Evolutionary conservation across 306 rosid species (phyloP), one percentile per base, ranked within the genome.

Genomic region (Sicyos baderoa): DNA sequence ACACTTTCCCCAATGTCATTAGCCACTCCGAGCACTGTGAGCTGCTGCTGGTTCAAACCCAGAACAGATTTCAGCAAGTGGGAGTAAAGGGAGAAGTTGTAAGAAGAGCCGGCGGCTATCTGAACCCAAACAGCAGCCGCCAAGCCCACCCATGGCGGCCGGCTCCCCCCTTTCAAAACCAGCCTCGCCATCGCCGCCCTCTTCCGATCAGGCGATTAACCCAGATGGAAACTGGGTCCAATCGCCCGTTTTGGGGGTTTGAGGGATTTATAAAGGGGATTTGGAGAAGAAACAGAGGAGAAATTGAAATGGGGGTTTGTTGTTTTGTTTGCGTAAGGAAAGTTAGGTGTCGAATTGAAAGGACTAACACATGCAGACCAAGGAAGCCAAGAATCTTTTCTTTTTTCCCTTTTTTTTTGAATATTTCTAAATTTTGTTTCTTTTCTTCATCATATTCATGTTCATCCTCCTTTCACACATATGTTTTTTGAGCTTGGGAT

Each of bases 101-200:
- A 84, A 54, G 81, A 27, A 68, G 83, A 79, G 0, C 15, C 50
- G 12, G 13, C 15, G 12, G 50, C 50, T 2, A 45, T 45, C 12
- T 45, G 81, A 40, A 85, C 77, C 97, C 97, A 91, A 56, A 85
- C 89, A 9, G 96, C 97, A 7, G 96, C 95, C 6, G 80, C 94
- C 76, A 91, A 88, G 49, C 96, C 97, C 37, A 91, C 96, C 97
- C 96, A 91, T 52, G 96, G 97, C 0, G 97, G 95, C 21, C 97
- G 76, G 73, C 87, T 91, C 22, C 97, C 97, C 50, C 78, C 89
- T 84, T 91, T 91, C 37, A 85, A 74, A 74, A 75, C 83, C 37
- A 45, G 65, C 11, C 59, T 80, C 0, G 84, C 52, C 95, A 88
- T 86, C 48, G 51, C 49, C 53, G 7, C 6, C 52, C 64, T 35